Evolutionary conservation across 495 filamentous ascomycete species (phyloP).

Genomic region (Podospora tetraspora): DNA sequence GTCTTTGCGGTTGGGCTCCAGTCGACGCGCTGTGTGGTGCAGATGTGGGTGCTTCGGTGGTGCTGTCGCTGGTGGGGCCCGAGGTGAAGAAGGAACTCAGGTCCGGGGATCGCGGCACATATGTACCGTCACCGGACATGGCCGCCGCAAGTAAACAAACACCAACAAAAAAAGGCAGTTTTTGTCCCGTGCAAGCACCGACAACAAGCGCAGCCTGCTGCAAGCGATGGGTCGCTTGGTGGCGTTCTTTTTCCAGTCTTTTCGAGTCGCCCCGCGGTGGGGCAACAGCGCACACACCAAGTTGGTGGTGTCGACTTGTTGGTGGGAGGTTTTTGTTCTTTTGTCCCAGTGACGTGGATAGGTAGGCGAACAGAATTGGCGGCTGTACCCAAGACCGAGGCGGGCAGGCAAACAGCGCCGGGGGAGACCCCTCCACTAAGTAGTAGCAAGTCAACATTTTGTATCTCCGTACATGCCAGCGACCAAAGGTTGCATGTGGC

Average conservation of each 20-base stretch:
- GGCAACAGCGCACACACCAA: background rate
- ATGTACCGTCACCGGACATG: slow-evolving; percentile 44
- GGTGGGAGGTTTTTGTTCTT: background rate
- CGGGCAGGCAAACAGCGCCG: background rate
- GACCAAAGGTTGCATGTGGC: background rate
- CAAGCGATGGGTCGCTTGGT: background rate
- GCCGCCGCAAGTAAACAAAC: slow-evolving; percentile 26
- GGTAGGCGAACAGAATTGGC: background rate
- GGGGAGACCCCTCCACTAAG: background rate
- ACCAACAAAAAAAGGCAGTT: slow-evolving; percentile 21
- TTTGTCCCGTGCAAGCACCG: background rate
- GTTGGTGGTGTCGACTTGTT: background rate
- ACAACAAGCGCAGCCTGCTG: background rate
- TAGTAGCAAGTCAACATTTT: background rate
- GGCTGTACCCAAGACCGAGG: background rate
- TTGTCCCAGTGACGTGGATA: background rate
- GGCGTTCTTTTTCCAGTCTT: background rate
- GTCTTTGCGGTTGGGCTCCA: slow-evolving; percentile 21
- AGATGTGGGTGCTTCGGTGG: slow-evolving; percentile 4
- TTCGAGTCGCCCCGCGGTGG: background rate
- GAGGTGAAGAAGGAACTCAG: slow-evolving; percentile 47
- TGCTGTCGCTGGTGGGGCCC: slow-evolving; percentile 21
- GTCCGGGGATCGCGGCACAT: slow-evolving; percentile 54
- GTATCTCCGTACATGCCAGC: background rate
- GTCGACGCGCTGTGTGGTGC: slow-evolving; percentile 15